A percentile compares a stretch with the other conserved stretches of the same genome.
These are phyloP conservation scores for Camillea tinctor DNA, from an alignment of 2,329 filamentous ascomycete species.

Conservation along the genomic window DNA sequence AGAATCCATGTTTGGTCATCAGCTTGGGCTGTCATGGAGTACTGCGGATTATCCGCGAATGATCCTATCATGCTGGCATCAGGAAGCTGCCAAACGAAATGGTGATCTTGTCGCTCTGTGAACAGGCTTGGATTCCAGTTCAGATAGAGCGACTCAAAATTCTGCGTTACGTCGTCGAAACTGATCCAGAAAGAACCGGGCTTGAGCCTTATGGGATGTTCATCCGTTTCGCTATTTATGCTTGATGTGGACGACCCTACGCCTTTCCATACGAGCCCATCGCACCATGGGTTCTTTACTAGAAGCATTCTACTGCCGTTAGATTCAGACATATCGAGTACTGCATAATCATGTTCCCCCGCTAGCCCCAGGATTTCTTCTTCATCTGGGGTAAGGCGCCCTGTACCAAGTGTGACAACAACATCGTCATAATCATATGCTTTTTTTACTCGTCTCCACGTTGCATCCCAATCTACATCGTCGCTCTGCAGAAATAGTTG, in stretches of 20 bases:
- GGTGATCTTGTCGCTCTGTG: conserved; percentile 76
- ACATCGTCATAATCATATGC: conserved; percentile 78
- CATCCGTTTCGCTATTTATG: conserved; percentile 12
- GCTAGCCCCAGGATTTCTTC: conserved; percentile 80
- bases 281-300: conserved; percentile 95
- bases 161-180: conserved; percentile 80
- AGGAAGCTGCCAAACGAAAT: conserved; percentile 77
- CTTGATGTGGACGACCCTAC: conserved; percentile 35
- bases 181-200: conserved; percentile 94
- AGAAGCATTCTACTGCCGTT: conserved; percentile 67
- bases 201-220: conserved; percentile 34
- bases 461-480: conserved; percentile 70
- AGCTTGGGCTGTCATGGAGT: conserved; percentile 59
- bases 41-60: conserved; percentile 68
- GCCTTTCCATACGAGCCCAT: conserved; percentile 73
- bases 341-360: conserved; percentile 90
- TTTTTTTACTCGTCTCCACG: conserved; percentile 76
- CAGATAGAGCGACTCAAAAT: conserved; percentile 94
- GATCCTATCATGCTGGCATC: conserved; percentile 49
- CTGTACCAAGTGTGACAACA: conserved; percentile 86
- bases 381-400: conserved; percentile 72
- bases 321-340: conserved; percentile 71
- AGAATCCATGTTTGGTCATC: conserved; percentile 77
- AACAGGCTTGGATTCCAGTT: conserved; percentile 96
- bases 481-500: conserved; percentile 89